Conservation (phyloP, 352 stramenopile species). For the Phytophthora sansomeana region DNA sequence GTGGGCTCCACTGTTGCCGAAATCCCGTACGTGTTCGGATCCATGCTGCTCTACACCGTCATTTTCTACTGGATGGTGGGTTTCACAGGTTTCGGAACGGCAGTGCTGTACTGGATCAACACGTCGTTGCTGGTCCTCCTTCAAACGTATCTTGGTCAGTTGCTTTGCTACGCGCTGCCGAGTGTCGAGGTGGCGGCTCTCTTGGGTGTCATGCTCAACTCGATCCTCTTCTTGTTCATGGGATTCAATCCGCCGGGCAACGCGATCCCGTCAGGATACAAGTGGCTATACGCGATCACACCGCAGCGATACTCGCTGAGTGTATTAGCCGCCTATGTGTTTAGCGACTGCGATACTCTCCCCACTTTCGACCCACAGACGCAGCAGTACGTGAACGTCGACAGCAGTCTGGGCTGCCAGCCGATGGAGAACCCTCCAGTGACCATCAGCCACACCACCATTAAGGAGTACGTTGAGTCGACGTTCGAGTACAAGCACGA, state of each 20-base stretch:
- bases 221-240: slow-evolving; percentile 66
- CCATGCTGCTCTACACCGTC: slow-evolving; percentile 56
- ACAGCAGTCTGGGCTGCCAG: slow-evolving; percentile 48
- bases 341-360: slow-evolving; percentile 52
- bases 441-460: slow-evolving; percentile 43
- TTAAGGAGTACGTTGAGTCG: slow-evolving; percentile 63
- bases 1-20: slow-evolving; percentile 78
- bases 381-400: slow-evolving; percentile 41
- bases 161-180: slow-evolving; percentile 53
- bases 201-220: slow-evolving; percentile 56
- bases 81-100: slow-evolving; percentile 49
- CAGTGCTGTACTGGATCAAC: slow-evolving; percentile 68
- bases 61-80: slow-evolving; percentile 70
- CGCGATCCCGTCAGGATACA: slow-evolving; percentile 61
- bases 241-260: slow-evolving; percentile 55
- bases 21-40: slow-evolving; percentile 67
- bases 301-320: slow-evolving; percentile 51
- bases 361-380: slow-evolving; percentile 35
- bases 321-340: slow-evolving; percentile 45
- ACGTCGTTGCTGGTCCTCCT: slow-evolving; percentile 55
- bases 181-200: slow-evolving; percentile 49
- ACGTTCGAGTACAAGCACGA: slow-evolving; percentile 67
- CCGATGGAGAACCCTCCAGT: slow-evolving; percentile 42
- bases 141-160: slow-evolving; percentile 59
- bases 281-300: slow-evolving; percentile 56